These are phyloP conservation scores for Dioscorea dumetorum DNA, from an alignment of 106 monocot genomes.

Conservation along the genomic window DNA sequence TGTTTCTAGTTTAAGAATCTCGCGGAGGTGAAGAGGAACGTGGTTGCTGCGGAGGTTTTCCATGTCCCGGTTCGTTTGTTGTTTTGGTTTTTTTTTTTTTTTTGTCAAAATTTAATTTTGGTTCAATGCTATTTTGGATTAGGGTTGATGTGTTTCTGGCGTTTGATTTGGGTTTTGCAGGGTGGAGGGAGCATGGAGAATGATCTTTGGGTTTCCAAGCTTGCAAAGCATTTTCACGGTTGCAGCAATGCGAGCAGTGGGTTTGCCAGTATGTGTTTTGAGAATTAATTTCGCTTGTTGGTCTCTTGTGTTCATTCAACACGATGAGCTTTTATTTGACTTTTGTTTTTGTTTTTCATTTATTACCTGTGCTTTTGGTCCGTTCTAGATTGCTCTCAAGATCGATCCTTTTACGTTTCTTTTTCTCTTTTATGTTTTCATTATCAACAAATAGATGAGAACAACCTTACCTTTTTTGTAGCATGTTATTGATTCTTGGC, in stretches of 20 bases:
- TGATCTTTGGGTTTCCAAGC: conserved; percentile 52
- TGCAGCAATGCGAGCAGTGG: conserved; percentile 60
- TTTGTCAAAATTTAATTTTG: neutral
- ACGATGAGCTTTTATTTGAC: neutral
- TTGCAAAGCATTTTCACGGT: conserved; percentile 36
- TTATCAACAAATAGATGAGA: no score
- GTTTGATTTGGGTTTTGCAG: conserved; percentile 7
- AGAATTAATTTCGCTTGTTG: neutral
- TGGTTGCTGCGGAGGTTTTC: conserved; percentile 14
- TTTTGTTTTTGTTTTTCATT: neutral
- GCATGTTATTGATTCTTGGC: no score
- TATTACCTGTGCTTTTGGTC: no score
- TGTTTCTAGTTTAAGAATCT: conserved; percentile 2
- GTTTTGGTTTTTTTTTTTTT: neutral
- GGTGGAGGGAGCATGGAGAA: conserved; percentile 15
- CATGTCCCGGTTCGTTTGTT: conserved; percentile 25
- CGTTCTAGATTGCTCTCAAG: neutral
- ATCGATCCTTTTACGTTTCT: no score
- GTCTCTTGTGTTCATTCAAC: neutral
- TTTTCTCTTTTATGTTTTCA: neutral
- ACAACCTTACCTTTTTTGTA: neutral
- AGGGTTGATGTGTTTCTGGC: neutral
- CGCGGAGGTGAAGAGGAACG: neutral
- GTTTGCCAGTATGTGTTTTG: conserved; percentile 39
- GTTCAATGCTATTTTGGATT: neutral